These are phyloP conservation scores for Nigrospora oryzae DNA, from an alignment of 2,329 filamentous ascomycete genomes.

Conservation along the genomic window DNA sequence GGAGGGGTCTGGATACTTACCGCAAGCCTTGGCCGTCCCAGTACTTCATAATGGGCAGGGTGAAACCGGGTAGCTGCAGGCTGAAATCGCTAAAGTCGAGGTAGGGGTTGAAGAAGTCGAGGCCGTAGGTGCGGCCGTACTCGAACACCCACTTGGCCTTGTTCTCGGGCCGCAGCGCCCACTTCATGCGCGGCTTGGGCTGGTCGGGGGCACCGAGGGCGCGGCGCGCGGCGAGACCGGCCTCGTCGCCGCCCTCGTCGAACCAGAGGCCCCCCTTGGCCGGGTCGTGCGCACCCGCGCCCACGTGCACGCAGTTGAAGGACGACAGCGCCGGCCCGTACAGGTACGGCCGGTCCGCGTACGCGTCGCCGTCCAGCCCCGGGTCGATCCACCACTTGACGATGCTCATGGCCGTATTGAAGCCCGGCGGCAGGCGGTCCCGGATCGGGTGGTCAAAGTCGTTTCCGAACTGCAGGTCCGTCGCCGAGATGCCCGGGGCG, in stretches of 20 bases:
- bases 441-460: slow-evolving; percentile 90
- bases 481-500: slow-evolving; percentile 48
- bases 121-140: slow-evolving; percentile 40
- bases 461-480: slow-evolving; percentile 84
- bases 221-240: slow-evolving; percentile 36
- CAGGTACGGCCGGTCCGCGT: slow-evolving; percentile 77
- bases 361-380: slow-evolving; percentile 80
- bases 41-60: slow-evolving; percentile 64
- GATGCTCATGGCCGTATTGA: slow-evolving; percentile 74
- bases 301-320: slow-evolving; percentile 70
- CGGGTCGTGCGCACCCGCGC: slow-evolving; percentile 38
- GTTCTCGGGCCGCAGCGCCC: slow-evolving; percentile 40
- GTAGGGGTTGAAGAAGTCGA: slow-evolving; percentile 84
- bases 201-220: slow-evolving; percentile 41
- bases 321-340: slow-evolving; percentile 76
- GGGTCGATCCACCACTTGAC: slow-evolving; percentile 90
- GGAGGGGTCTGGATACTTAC: slow-evolving; percentile 35
- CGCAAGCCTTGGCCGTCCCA: slow-evolving; percentile 73
- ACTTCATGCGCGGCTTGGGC: slow-evolving; percentile 48
- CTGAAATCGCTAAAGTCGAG: slow-evolving; percentile 74
- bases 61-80: slow-evolving; percentile 64
- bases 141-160: slow-evolving; percentile 47
- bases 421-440: slow-evolving; percentile 77
- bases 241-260: slow-evolving; percentile 57
- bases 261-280: slow-evolving; percentile 46